A percentile compares a stretch with the other conserved stretches of the same genome.
These are phyloP conservation scores for Phytophthora citricola DNA, from an alignment of 352 stramenopile species.

Conservation along the genomic window DNA sequence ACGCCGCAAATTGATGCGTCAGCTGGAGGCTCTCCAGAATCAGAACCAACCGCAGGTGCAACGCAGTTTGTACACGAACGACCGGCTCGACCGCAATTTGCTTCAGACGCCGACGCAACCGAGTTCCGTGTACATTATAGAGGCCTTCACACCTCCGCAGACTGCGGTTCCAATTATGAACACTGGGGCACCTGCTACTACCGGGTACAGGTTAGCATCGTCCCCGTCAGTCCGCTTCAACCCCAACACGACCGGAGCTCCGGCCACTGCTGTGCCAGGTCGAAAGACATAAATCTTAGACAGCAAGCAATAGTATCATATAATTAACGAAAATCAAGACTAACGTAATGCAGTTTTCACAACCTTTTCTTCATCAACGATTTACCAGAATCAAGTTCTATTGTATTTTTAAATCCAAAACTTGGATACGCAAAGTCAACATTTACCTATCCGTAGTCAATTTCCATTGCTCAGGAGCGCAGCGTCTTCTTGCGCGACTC, in stretches of 20 bases:
- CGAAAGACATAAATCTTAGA: conserved; percentile 30
- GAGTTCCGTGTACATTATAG: conserved; percentile 38
- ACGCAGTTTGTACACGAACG: conserved; percentile 48
- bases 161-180: conserved; percentile 23
- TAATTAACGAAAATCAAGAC: conserved; percentile 29
- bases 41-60: conserved; percentile 40
- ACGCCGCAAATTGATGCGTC: conserved; percentile 52
- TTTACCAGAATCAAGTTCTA: too few species aligned
- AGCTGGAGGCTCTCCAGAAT: conserved; percentile 45
- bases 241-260: conserved; percentile 26
- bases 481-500: conserved; percentile 25
- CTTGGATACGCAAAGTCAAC: too few species aligned
- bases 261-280: conserved; percentile 13
- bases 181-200: conserved; percentile 18
- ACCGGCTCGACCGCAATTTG: conserved; percentile 49
- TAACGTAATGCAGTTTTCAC: conserved; percentile 24
- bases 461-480: not conserved
- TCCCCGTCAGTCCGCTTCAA: conserved; percentile 30
- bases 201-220: conserved; percentile 32
- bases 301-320: conserved; percentile 25
- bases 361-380: not conserved
- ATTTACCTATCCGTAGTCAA: not conserved
- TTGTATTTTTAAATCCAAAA: too few species aligned
- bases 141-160: conserved; percentile 28
- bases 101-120: conserved; percentile 37